These are phyloP conservation scores for Aspergillus steynii DNA, from an alignment of 495 filamentous ascomycete genomes.

Conservation along the genomic window DNA sequence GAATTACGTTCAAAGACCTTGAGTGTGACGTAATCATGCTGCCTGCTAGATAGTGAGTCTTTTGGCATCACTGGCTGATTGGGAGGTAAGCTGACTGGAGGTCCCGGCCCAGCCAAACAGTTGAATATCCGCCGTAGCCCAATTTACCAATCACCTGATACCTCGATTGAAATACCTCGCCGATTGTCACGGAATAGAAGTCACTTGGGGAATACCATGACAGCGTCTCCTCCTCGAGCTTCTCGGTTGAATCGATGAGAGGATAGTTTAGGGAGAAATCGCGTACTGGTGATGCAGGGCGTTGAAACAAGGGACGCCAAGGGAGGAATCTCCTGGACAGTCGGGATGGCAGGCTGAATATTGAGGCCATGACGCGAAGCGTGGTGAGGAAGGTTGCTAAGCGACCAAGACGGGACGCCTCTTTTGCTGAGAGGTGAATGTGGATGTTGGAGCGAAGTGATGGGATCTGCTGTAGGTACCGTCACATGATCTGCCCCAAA, in stretches of 20 bases:
- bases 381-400: too few species aligned
- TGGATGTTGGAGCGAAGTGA: too few species aligned
- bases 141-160: constrained; percentile 6
- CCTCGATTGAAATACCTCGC: constrained; percentile 2
- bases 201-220: constrained; percentile 1
- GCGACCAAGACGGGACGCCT: too few species aligned
- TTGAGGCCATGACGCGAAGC: too few species aligned
- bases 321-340: too few species aligned
- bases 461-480: too few species aligned
- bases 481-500: too few species aligned
- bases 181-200: constrained; percentile 1
- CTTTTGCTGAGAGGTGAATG: too few species aligned
- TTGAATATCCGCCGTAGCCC: constrained; percentile 8
- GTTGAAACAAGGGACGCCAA: not conserved
- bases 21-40: constrained; percentile 5
- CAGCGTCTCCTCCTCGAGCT: constrained; percentile 2
- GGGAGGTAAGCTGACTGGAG: not conserved
- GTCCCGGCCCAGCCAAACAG: constrained; percentile 6
- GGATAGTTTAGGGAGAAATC: not conserved
- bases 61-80: not conserved
- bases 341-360: too few species aligned
- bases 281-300: not conserved
- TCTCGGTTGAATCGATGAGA: constrained; percentile 5
- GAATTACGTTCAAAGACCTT: constrained; percentile 7
- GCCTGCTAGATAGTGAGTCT: constrained; percentile 4